Evolutionary conservation across 129 eudicot species (phyloP).

Genomic region (Flaveria ramosissima): DNA sequence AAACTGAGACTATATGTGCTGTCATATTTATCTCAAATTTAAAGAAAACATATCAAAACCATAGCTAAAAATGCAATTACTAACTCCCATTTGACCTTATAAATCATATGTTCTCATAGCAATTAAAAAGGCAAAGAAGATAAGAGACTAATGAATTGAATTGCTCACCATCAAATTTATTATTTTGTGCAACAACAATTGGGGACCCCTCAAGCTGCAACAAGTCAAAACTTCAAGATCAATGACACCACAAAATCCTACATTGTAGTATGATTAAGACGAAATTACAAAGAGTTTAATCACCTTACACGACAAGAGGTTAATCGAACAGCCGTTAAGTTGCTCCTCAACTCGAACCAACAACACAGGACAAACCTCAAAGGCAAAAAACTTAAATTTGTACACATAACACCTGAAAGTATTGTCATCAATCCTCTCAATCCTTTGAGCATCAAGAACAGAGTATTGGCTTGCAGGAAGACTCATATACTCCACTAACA

Average conservation of each 20-base stretch:
- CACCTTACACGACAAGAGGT: constrained; percentile 95
- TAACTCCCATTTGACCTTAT: neutral
- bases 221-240: constrained; percentile 11
- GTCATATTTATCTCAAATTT: neutral
- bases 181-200: constrained; percentile 86
- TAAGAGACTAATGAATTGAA: neutral
- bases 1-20: neutral
- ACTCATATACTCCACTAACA: constrained; percentile 79
- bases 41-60: neutral
- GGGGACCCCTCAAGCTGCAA: constrained; percentile 95
- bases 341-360: constrained; percentile 83
- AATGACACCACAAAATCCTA: constrained; percentile 10
- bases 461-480: constrained; percentile 97
- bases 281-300: neutral
- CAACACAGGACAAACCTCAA: constrained; percentile 92
- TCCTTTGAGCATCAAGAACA: constrained; percentile 90
- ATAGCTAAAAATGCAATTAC: neutral
- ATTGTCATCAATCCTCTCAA: constrained; percentile 79
- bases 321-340: constrained; percentile 76
- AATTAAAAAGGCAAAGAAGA: constrained; percentile 14
- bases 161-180: constrained; percentile 87
- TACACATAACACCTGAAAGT: constrained; percentile 88
- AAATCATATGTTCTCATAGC: constrained; percentile 7
- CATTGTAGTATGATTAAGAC: neutral
- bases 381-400: constrained; percentile 72